Evolutionary conservation across 1,284 basidiomycete genomes (phyloP).

Genomic region (Coniferiporia sulphurascens): DNA sequence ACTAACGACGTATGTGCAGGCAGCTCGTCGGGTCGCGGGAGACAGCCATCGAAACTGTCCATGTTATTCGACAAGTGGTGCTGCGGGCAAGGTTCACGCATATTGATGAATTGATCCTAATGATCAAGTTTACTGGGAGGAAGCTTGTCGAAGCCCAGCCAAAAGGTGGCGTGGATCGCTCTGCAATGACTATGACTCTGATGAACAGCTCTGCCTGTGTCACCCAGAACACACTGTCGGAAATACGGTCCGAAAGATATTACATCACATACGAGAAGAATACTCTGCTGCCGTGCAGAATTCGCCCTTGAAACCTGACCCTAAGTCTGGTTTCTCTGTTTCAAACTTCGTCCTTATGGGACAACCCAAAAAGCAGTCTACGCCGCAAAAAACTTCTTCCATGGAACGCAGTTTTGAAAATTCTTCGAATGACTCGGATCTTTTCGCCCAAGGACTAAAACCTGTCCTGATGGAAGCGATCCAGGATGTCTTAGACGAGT

Average conservation of each 20-base stretch:
- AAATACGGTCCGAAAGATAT: conserved; percentile 87
- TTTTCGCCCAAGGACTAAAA: conserved; percentile 65
- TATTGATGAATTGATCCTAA: conserved; percentile 80
- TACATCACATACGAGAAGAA: conserved; percentile 93
- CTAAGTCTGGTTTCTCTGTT: conserved; percentile 56
- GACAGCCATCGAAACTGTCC: conserved; percentile 85
- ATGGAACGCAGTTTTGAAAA: conserved; percentile 36
- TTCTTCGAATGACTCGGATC: conserved; percentile 62
- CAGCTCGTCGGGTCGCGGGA: conserved; percentile 86
- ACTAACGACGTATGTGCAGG: conserved; percentile 36
- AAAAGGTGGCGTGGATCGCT: conserved; percentile 60
- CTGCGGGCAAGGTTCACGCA: conserved; percentile 82
- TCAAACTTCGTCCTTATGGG: conserved; percentile 74
- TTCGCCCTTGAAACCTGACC: conserved; percentile 29
- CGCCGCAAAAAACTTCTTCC: conserved; percentile 37
- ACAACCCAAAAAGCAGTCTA: conserved; percentile 58
- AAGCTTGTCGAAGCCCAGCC: conserved; percentile 86
- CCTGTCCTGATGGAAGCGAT: conserved; percentile 87
- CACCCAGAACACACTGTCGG: conserved; percentile 84
- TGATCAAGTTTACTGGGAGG: conserved; percentile 79
- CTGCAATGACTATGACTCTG: conserved; percentile 2
- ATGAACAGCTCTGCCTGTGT: background rate
- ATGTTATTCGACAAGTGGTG: conserved; percentile 85
- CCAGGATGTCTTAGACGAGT: conserved; percentile 90
- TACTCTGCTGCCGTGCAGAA: conserved; percentile 63